Percentiles rank a stretch among this genome's conserved stretches.
Evolutionary conservation across 495 filamentous ascomycete species (phyloP).

Genomic region (Aspergillus kassunensis): DNA sequence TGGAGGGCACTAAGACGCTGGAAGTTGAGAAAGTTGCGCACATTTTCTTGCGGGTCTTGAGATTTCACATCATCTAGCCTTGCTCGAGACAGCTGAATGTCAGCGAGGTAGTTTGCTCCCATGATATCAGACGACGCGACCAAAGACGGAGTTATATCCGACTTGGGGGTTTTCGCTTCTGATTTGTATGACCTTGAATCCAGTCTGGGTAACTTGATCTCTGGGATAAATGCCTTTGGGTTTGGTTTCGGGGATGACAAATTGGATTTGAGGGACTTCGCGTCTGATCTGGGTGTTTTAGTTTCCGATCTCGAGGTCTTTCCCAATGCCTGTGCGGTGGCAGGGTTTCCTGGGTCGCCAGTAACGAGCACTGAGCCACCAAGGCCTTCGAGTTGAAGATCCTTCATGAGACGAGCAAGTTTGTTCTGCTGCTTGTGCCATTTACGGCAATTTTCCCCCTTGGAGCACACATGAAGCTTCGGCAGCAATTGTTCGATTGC

Average conservation of each 20-base stretch:
- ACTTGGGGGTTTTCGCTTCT: constrained; percentile 29
- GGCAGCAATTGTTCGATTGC: constrained; percentile 86
- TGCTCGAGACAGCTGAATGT: constrained; percentile 67
- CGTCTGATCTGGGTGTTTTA: neutral
- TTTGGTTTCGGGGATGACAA: too few relatives aligned
- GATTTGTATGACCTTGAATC: constrained; percentile 18
- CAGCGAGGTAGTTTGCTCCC: constrained; percentile 53
- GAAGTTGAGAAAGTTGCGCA: constrained; percentile 80
- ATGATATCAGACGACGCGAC: constrained; percentile 88
- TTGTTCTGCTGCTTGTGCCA: constrained; percentile 24
- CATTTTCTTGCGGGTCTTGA: constrained; percentile 85
- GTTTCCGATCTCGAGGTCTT: neutral
- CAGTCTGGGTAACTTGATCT: constrained; percentile 44
- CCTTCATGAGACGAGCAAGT: constrained; percentile 18
- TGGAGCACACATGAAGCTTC: constrained; percentile 79
- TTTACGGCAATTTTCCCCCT: constrained; percentile 85
- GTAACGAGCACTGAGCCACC: constrained; percentile 41
- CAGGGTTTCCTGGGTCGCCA: constrained; percentile 68
- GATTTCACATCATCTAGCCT: constrained; percentile 60
- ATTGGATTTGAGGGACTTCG: too few relatives aligned
- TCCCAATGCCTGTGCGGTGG: constrained; percentile 47
- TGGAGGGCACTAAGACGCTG: constrained; percentile 54
- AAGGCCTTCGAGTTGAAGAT: constrained; percentile 16
- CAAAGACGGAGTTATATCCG: constrained; percentile 59
- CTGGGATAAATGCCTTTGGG: too few relatives aligned